Base-by-base conservation (phyloP, 352 stramenopile species). In the Globisporangium paddicum region DNA sequence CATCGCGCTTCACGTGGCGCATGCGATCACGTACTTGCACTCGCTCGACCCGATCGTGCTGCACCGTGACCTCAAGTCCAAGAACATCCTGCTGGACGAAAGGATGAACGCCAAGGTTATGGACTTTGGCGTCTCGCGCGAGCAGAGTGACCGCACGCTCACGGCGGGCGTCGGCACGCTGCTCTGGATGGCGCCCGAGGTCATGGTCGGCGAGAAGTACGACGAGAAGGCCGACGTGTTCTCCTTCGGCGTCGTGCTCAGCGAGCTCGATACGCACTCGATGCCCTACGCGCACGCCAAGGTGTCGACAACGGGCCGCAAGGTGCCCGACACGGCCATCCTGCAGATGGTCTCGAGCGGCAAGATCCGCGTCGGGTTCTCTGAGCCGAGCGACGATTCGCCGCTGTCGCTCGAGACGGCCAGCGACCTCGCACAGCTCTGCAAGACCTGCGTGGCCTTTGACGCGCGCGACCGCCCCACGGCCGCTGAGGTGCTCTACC, bases 11-110 rank as follows among this genome's bases (percentile, higher is more conserved):
- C 64, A 83, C 28, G 61, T 86, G 8, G 71, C 54, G 1, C 28
- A 76, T 21, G 75, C 64, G 14, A 56, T 85, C 8, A 63, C 68
- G 61, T 85, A 82, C 58, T 55, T 85, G 14, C 75, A 85, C 58
- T 80, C 75, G 23, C 65, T 79, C 30, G 47, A 79, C 23, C 69
- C 72, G 4, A 69, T 51, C 2, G 68, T 75, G 28, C 28, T 76
- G n/a, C 28, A 32, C 6, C 28, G 28, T 6, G 28, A 32, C 28
- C 28, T 32, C 28, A 32, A 32, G 28, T 32, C 28, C 28, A 32
- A 32, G 28, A 32, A 32, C 28, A 32, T 32, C 28, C 6, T 32
- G 28, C 6, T 32, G 28, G 28, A 32, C 6, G 6, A 6, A 6
- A 6, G 6, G 28, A 3, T 32, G 3, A 32, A 32, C 28, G 68